These are phyloP conservation scores for Populus deltoides DNA, from an alignment of 345 rosid genomes.

Conservation along the genomic window DNA sequence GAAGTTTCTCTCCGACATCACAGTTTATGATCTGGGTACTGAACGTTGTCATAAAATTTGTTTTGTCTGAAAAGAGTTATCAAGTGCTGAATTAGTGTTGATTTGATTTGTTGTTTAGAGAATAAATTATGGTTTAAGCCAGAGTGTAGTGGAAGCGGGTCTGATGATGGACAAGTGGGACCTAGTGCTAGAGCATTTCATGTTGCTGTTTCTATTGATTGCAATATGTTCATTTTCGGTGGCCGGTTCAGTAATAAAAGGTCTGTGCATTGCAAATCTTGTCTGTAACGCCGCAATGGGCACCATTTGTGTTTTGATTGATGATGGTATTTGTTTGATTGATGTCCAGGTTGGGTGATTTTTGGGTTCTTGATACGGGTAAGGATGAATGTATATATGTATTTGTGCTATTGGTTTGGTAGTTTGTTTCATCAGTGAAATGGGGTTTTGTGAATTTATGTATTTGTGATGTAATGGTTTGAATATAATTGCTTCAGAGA, in stretches of 20 bases:
- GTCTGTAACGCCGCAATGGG: too few relatives aligned
- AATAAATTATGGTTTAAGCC: conserved; percentile 91
- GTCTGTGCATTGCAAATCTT: conserved; percentile 27
- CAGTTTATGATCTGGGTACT: conserved; percentile 80
- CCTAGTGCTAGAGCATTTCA: conserved; percentile 92
- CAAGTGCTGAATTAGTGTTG: background rate
- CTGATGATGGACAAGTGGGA: conserved; percentile 78
- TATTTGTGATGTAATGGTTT: too few relatives aligned
- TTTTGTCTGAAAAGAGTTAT: too few relatives aligned
- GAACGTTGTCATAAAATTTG: background rate
- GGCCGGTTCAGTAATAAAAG: conserved; percentile 80
- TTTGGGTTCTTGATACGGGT: conserved; percentile 99
- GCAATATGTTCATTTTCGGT: conserved; percentile 94
- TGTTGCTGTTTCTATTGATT: conserved; percentile 85
- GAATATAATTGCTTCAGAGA: conserved; percentile 49
- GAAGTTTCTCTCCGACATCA: conserved; percentile 66
- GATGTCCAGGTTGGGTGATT: conserved; percentile 80
- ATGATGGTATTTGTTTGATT: background rate
- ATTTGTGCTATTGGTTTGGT: background rate
- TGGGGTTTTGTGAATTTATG: too few relatives aligned
- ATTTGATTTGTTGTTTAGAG: conserved; percentile 39
- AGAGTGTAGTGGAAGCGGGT: conserved; percentile 78
- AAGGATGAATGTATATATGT: conserved; percentile 4
- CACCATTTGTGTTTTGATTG: conserved; percentile 7
- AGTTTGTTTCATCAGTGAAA: background rate